Evolutionary conservation across 371 early-diverging fungal genomes (phyloP).

Genomic region (Sporodiniella umbellata): DNA sequence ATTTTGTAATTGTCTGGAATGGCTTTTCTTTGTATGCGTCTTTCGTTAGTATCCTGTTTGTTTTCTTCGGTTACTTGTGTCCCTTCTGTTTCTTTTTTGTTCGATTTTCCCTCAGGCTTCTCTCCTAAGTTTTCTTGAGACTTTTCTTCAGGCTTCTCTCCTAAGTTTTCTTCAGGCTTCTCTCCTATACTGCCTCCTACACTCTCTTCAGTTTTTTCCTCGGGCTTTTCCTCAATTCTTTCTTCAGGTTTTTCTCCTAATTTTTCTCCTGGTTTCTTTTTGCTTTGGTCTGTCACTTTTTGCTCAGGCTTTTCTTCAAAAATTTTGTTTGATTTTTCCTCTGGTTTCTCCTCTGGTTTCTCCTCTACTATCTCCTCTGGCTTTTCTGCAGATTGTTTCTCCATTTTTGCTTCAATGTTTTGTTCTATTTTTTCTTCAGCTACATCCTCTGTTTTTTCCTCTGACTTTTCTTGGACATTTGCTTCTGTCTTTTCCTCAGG

Average conservation of each 20-base stretch:
- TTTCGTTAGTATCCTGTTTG: background rate
- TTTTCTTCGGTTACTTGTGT: constrained; percentile 2
- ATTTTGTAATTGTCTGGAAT: background rate
- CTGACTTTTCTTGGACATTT: no score
- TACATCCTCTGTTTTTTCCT: no score
- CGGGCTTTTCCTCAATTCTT: background rate
- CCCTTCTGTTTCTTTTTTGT: background rate
- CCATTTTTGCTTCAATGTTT: no score
- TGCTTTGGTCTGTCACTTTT: no score
- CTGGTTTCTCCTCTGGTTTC: no score
- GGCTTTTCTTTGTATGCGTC: background rate
- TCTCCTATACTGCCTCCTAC: background rate
- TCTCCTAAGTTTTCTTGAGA: background rate
- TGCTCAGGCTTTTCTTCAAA: no score
- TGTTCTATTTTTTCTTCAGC: no score
- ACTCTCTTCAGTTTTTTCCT: constrained; percentile 1
- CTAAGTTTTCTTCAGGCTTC: background rate
- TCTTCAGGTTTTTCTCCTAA: constrained; percentile 1
- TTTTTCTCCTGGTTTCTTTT: constrained; percentile 2
- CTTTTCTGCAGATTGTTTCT: no score
- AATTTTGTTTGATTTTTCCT: no score
- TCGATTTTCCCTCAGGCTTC: background rate
- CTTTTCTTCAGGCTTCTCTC: background rate
- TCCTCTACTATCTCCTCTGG: no score
- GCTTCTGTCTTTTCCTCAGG: background rate